Evolutionary conservation across 2,329 filamentous ascomycete genomes (phyloP), one percentile per base, ranked within the genome.

Genomic region (Dothistroma septosporum): DNA sequence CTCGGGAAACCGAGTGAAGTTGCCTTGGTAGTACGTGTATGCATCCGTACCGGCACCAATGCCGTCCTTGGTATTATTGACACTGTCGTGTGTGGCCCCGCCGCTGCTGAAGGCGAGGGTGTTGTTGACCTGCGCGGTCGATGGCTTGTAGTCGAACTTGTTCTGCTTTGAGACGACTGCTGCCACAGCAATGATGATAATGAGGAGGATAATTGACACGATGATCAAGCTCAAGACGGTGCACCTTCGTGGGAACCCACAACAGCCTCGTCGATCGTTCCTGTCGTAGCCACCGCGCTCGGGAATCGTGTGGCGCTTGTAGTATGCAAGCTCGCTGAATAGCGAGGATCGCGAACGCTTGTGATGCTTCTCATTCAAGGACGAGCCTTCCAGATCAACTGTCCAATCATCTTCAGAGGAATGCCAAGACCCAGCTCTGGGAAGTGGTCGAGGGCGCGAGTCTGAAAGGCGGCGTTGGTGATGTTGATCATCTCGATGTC

Each of bases 21-120:
- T 64, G 53, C 69, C 69, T 28, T 67, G 66, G 63, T 76, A 76
- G 65, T 72, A 73, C 3, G 47, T 68, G 59, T 70, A 70, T 5
- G 35, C 63, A 54, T 74, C 72, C 19, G 49, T 55, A 28, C 69
- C 69, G 21, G 59, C 62, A 37, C 68, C 68, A 55, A 64, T 62
- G 11, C 67, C 69, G 48, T 69, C 64, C 16, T 62, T 62, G 54
- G 60, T 64, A 32, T 60, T 52, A 53, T 70, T 70, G 59, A 69
- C 68, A 49, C 57, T 69, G 33, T 68, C 64, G 22, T 63, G 68
- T 14, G 69, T 73, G 2, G 68, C 71, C 37, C 68, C 71, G 41
- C 70, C 70, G 33, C 59, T 63, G 16, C 60, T 59, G 58, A 72
- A 72, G 8, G 71, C 69, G 2, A 57, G 57, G 7, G 65, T 68